Percentiles rank a stretch among this genome's conserved stretches.
Conservation (phyloP, 371 early-diverging fungal species). For the Batrachochytrium dendrobatidis region DNA sequence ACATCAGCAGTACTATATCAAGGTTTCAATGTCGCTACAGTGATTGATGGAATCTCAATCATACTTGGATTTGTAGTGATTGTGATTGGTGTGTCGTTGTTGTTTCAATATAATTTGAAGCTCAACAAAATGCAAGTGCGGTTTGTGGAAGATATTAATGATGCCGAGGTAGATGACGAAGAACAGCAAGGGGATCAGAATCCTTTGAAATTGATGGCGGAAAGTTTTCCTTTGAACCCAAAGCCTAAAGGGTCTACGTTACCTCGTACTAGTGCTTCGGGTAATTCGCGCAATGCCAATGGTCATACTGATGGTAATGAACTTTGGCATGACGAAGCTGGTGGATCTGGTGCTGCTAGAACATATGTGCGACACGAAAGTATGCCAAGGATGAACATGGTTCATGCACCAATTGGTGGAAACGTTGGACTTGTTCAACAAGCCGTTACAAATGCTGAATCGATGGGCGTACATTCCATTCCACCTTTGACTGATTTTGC, state of each 20-base stretch:
- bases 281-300: background rate
- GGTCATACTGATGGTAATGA: background rate
- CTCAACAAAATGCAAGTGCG: constrained; percentile 17
- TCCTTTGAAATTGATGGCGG: constrained; percentile 12
- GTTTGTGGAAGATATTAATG: constrained; percentile 14
- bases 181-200: constrained; percentile 11
- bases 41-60: constrained; percentile 22
- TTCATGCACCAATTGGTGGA: background rate
- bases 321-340: background rate
- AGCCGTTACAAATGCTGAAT: too few species aligned
- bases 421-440: background rate
- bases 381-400: background rate
- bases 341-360: background rate
- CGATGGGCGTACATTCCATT: too few species aligned
- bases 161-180: constrained; percentile 9
- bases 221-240: constrained; percentile 9
- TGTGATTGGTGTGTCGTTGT: constrained; percentile 34
- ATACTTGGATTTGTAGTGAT: constrained; percentile 40
- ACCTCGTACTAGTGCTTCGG: background rate
- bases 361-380: background rate
- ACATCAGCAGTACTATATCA: constrained; percentile 39
- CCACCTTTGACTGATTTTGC: too few species aligned
- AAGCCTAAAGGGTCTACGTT: background rate
- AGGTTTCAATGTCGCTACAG: constrained; percentile 31
- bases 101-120: constrained; percentile 31